Conservation (phyloP, 148 eudicot species). For the Amaranthus cruentus region DNA sequence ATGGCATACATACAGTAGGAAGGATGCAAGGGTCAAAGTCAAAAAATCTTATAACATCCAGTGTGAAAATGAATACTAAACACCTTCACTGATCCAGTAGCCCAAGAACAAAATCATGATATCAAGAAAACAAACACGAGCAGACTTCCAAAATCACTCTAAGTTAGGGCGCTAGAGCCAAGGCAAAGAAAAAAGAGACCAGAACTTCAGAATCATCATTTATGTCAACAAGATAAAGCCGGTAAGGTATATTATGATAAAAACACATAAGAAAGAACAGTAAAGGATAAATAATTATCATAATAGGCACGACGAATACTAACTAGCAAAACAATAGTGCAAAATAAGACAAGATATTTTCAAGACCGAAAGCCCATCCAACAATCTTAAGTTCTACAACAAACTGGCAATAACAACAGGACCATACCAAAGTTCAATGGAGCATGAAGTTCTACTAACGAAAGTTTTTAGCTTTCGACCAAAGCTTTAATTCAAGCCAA, state of each 20-base stretch:
- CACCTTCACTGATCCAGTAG: not conserved
- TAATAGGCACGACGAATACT: not conserved
- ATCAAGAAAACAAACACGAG: not conserved
- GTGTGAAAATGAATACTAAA: not conserved
- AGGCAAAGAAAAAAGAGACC: not conserved
- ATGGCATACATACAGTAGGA: not conserved
- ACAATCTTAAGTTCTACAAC: constrained; percentile 10
- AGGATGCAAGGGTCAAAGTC: not conserved
- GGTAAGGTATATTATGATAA: not conserved
- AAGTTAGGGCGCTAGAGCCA: not conserved
- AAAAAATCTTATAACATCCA: not conserved
- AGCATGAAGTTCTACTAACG: constrained; percentile 37
- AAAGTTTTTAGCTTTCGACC: constrained; percentile 23
- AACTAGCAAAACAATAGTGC: not conserved
- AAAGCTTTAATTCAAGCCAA: constrained; percentile 23
- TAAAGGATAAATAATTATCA: too few species aligned
- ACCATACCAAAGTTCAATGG: constrained; percentile 40
- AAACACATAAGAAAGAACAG: not conserved
- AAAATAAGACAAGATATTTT: not conserved
- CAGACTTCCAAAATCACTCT: not conserved
- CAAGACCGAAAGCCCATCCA: constrained; percentile 3
- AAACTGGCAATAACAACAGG: constrained; percentile 25
- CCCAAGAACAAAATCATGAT: not conserved
- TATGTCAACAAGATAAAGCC: not conserved
- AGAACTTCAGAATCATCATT: not conserved